Conservation (phyloP, 257 asterid genomes). For the Salvia hispanica region DNA sequence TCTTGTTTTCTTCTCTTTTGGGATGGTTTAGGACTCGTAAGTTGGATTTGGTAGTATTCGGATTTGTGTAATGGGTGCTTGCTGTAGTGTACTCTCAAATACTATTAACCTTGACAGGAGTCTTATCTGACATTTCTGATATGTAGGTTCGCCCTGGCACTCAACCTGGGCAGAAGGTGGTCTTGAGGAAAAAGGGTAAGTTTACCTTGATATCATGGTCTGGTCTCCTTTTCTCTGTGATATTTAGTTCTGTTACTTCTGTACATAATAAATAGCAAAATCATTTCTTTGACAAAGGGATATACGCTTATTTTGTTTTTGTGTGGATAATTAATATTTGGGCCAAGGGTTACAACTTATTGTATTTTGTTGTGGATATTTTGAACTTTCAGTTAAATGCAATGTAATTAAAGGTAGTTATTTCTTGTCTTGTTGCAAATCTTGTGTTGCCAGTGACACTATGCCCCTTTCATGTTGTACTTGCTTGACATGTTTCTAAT, state of each 20-base stretch:
- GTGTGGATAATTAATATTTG: not conserved
- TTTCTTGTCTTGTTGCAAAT: too few relatives aligned
- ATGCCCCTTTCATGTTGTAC: not conserved
- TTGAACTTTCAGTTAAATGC: not conserved
- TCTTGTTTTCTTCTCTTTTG: not conserved
- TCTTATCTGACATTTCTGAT: conserved; percentile 28
- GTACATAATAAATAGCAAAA: conserved; percentile 1
- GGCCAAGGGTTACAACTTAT: not conserved
- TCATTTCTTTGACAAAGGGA: conserved; percentile 3
- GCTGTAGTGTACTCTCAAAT: conserved; percentile 1
- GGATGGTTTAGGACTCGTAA: not conserved
- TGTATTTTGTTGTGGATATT: not conserved
- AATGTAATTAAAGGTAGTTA: not conserved
- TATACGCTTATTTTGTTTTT: not conserved
- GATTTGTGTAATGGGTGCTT: conserved; percentile 8
- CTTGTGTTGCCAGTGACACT: not conserved
- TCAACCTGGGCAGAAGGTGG: conserved; percentile 94
- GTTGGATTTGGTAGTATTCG: conserved; percentile 15
- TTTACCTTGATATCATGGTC: conserved; percentile 9
- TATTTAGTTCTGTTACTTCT: conserved; percentile 14
- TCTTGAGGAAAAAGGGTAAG: conserved; percentile 76
- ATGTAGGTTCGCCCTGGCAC: conserved; percentile 86
- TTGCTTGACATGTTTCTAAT: conserved; percentile 1
- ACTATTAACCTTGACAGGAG: conserved; percentile 11
- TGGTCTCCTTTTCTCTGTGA: conserved; percentile 17